phyloP scores from a whole-genome alignment of 805 yeast species.

The Cyberlindnera petersonii region DNA sequence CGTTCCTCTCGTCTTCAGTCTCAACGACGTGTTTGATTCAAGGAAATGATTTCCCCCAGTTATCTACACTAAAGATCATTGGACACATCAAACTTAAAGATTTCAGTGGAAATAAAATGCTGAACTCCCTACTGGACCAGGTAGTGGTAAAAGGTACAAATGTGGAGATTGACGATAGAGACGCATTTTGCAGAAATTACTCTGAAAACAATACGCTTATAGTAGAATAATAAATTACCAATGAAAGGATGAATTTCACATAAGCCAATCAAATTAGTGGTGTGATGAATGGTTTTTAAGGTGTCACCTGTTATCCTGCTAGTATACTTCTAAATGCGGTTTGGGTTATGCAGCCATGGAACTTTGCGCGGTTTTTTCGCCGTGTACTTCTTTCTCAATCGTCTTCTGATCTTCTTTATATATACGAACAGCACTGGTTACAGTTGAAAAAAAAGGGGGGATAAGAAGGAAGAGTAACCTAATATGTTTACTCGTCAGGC shows the following conservation, averaged over 20 bases:
- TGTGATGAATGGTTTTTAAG: no score
- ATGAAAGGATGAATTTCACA: neutral
- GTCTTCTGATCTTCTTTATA: no score
- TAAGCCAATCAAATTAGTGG: neutral
- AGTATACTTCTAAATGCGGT: neutral
- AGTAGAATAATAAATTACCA: neutral
- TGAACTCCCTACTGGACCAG: slow-evolving; percentile 1
- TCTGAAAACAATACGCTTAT: slow-evolving; percentile 3
- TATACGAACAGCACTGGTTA: no score
- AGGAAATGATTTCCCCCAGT: slow-evolving; percentile 5
- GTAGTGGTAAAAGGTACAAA: slow-evolving; percentile 13
- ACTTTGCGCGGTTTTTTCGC: no score
- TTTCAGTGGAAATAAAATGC: slow-evolving; percentile 10
- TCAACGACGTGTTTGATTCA: slow-evolving; percentile 14
- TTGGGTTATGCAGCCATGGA: slow-evolving; percentile 5
- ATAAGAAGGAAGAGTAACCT: no score
- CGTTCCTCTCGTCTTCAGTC: slow-evolving; percentile 11
- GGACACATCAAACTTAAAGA: slow-evolving; percentile 14
- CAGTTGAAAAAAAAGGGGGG: no score
- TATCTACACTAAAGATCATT: slow-evolving; percentile 9
- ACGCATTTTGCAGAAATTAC: slow-evolving; percentile 5
- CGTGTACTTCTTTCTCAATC: no score
- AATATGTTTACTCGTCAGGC: slow-evolving; percentile 5
- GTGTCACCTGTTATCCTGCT: neutral
- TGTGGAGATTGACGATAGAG: slow-evolving; percentile 9